These are phyloP conservation scores for Penicillium freii DNA, from an alignment of 2,329 filamentous ascomycete genomes.

Conservation along the genomic window DNA sequence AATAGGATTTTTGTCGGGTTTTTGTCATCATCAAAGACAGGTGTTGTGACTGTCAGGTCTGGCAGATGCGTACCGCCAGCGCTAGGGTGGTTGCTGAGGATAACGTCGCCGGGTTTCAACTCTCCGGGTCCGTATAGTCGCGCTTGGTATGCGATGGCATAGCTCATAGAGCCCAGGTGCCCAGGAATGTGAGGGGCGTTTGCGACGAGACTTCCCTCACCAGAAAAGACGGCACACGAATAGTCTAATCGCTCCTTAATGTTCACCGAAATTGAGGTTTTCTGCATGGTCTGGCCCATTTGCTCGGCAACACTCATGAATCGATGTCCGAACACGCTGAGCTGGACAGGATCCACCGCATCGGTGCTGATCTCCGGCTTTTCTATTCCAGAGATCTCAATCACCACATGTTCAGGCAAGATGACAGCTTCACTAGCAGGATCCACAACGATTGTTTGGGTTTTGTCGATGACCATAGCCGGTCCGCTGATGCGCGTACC, in stretches of 20 bases:
- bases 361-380: background rate
- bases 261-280: constrained; percentile 71
- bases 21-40: constrained; percentile 65
- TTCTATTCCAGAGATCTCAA: constrained; percentile 52
- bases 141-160: constrained; percentile 70
- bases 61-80: constrained; percentile 76
- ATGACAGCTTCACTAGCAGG: constrained; percentile 70
- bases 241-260: constrained; percentile 83
- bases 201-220: constrained; percentile 66
- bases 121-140: constrained; percentile 65
- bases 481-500: constrained; percentile 33
- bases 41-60: constrained; percentile 73
- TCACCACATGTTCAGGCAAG: constrained; percentile 77
- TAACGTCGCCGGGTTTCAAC: constrained; percentile 70
- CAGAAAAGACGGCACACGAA: constrained; percentile 74
- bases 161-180: constrained; percentile 75
- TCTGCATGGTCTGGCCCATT: constrained; percentile 77
- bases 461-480: constrained; percentile 58
- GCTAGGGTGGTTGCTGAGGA: constrained; percentile 67
- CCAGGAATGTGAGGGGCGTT: constrained; percentile 72
- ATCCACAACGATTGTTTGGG: constrained; percentile 81
- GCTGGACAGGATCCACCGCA: constrained; percentile 69
- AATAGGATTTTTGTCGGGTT: background rate
- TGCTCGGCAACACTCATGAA: constrained; percentile 85
- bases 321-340: constrained; percentile 74